Evolutionary conservation across 768 basidiomycete genomes (phyloP).

Genomic region (Crucibulum laeve): DNA sequence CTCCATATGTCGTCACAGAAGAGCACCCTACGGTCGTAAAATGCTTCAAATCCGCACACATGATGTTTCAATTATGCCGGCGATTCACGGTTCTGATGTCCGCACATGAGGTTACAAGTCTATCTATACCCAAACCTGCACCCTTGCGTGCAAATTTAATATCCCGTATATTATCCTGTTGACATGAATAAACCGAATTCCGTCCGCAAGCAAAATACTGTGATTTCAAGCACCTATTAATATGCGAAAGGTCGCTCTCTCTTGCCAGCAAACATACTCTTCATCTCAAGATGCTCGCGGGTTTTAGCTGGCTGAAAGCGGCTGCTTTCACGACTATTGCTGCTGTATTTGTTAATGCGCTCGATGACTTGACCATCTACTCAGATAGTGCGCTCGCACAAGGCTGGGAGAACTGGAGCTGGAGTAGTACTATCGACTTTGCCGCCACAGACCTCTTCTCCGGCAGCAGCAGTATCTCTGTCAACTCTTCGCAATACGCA

Average conservation of each 20-base stretch:
- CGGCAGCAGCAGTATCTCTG: slow-evolving; percentile 38
- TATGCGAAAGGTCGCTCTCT: not conserved
- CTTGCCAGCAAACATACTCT: not conserved
- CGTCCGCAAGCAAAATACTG: slow-evolving; percentile 9
- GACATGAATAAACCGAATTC: slow-evolving; percentile 18
- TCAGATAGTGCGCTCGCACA: slow-evolving; percentile 33
- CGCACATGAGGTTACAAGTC: slow-evolving; percentile 1
- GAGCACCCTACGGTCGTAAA: not conserved
- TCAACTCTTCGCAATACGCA: slow-evolving; percentile 35
- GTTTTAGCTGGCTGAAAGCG: too few species aligned
- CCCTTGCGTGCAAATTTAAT: slow-evolving; percentile 2
- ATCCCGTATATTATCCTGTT: slow-evolving; percentile 18
- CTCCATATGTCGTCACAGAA: not conserved
- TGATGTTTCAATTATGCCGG: not conserved
- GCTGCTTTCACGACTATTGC: too few species aligned
- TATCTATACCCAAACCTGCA: not conserved
- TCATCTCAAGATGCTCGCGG: slow-evolving; percentile 12
- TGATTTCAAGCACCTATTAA: not conserved
- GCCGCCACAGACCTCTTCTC: slow-evolving; percentile 38
- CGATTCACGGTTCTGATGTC: not conserved
- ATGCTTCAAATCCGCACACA: not conserved
- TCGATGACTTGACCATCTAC: slow-evolving; percentile 37
- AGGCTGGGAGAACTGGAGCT: slow-evolving; percentile 52
- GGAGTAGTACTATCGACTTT: slow-evolving; percentile 38
- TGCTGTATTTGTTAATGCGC: slow-evolving; percentile 7